These are phyloP conservation scores for Aspergillus funiculosus DNA, from an alignment of 495 filamentous ascomycete genomes.

Conservation along the genomic window DNA sequence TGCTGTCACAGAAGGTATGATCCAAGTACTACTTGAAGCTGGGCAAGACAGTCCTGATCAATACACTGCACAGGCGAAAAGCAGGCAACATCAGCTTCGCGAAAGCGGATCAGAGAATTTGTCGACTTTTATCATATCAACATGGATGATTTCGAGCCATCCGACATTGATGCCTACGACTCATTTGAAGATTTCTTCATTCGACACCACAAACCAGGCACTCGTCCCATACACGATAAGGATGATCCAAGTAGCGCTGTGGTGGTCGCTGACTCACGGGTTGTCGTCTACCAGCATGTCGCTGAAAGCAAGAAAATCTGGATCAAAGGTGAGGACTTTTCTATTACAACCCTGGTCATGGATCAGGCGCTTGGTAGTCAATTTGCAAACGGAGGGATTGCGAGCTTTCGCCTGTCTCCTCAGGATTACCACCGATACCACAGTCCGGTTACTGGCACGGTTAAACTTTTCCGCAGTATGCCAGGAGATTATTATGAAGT, in stretches of 20 bases:
- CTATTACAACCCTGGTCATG: conserved; percentile 33
- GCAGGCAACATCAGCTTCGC: conserved; percentile 14
- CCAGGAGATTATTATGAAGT: conserved; percentile 33
- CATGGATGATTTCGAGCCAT: conserved; percentile 33
- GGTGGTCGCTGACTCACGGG: conserved; percentile 37
- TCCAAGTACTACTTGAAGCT: neutral
- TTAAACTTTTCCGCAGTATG: conserved; percentile 29
- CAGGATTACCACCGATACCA: conserved; percentile 49
- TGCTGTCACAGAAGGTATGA: conserved; percentile 13
- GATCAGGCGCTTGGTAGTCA: conserved; percentile 26
- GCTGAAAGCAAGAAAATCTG: conserved; percentile 36
- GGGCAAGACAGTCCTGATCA: no score
- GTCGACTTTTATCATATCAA: conserved; percentile 34
- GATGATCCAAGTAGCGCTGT: conserved; percentile 29
- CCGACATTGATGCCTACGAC: conserved; percentile 25
- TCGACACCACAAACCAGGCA: conserved; percentile 31
- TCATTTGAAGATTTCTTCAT: conserved; percentile 45
- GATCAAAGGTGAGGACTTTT: conserved; percentile 43
- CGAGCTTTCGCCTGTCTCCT: conserved; percentile 37
- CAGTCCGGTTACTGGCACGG: conserved; percentile 35
- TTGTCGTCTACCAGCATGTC: conserved; percentile 33
- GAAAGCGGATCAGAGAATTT: conserved; percentile 28
- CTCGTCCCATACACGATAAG: conserved; percentile 32
- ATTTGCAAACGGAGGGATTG: conserved; percentile 37
- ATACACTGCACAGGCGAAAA: neutral